phyloP scores from a whole-genome alignment of 2,329 filamentous ascomycete genomes.

The Alternaria longipes region DNA sequence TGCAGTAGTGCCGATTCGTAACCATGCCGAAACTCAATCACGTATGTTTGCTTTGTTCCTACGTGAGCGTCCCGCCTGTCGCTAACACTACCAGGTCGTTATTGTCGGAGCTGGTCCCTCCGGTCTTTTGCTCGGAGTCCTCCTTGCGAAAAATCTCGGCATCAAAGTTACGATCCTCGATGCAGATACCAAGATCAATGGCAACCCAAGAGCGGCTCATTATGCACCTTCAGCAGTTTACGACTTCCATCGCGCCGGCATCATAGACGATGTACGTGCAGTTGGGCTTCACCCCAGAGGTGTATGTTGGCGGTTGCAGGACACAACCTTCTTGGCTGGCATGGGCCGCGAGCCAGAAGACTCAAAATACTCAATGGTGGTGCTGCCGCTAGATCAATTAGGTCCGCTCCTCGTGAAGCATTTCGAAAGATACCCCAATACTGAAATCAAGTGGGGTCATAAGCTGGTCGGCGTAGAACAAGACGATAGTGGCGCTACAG shows the following conservation, averaged over 20 bases:
- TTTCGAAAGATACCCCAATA: constrained; percentile 39
- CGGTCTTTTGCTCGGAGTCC: constrained; percentile 52
- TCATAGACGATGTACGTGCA: constrained; percentile 61
- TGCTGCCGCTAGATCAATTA: constrained; percentile 43
- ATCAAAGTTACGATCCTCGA: constrained; percentile 67
- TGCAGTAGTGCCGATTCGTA: constrained; percentile 4
- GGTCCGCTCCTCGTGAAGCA: constrained; percentile 41
- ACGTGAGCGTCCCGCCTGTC: background rate
- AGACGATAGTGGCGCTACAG: constrained; percentile 40
- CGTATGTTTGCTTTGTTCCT: constrained; percentile 26
- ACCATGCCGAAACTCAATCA: constrained; percentile 46
- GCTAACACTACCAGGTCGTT: constrained; percentile 35
- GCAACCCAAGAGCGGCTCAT: constrained; percentile 69
- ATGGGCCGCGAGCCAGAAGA: constrained; percentile 43
- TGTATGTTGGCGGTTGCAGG: constrained; percentile 57
- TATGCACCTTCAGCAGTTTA: constrained; percentile 68
- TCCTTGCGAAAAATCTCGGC: constrained; percentile 61
- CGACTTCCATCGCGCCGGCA: constrained; percentile 67
- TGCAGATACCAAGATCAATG: constrained; percentile 63
- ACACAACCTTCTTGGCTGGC: constrained; percentile 43
- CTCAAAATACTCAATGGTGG: constrained; percentile 40
- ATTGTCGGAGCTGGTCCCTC: constrained; percentile 47
- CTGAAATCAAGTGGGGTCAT: constrained; percentile 44
- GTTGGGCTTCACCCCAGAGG: constrained; percentile 55
- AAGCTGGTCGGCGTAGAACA: constrained; percentile 44